These are phyloP conservation scores for Fusarium abutilonis DNA, from an alignment of 2,329 filamentous ascomycete genomes.

Conservation along the genomic window DNA sequence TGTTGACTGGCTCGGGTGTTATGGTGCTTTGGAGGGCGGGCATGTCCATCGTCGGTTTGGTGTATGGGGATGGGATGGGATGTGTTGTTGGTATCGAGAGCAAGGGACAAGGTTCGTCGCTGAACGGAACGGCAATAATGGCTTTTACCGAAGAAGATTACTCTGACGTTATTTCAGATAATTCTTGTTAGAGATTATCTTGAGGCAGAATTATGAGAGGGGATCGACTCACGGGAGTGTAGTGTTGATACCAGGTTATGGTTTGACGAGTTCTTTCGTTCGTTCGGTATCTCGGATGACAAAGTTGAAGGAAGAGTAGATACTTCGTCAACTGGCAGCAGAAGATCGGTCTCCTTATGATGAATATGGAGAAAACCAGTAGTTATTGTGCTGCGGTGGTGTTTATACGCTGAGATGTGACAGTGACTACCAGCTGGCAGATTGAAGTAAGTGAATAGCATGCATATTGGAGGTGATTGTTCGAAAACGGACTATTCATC, in stretches of 20 bases:
- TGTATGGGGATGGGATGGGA: no score
- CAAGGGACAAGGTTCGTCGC: background rate
- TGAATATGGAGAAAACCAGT: background rate
- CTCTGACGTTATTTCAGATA: background rate
- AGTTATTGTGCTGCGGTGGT: background rate
- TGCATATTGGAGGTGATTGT: no score
- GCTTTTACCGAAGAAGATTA: background rate
- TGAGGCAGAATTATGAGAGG: background rate
- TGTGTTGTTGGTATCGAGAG: background rate
- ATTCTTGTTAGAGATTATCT: background rate
- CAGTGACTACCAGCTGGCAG: constrained; percentile 19
- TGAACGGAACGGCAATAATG: background rate
- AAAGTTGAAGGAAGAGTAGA: background rate
- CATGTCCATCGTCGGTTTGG: constrained; percentile 3
- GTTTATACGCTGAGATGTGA: constrained; percentile 5
- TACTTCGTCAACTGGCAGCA: background rate
- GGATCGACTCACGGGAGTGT: background rate
- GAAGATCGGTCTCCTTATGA: background rate
- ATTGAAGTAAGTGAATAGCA: background rate
- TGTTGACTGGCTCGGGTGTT: background rate
- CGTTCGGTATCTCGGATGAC: background rate
- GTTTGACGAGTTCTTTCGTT: background rate
- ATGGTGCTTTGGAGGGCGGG: background rate
- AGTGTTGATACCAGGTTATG: no score
- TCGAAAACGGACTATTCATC: no score